These are phyloP conservation scores for Coemansia furcata DNA, from an alignment of 192 early-diverging fungal species.

Conservation along the genomic window DNA sequence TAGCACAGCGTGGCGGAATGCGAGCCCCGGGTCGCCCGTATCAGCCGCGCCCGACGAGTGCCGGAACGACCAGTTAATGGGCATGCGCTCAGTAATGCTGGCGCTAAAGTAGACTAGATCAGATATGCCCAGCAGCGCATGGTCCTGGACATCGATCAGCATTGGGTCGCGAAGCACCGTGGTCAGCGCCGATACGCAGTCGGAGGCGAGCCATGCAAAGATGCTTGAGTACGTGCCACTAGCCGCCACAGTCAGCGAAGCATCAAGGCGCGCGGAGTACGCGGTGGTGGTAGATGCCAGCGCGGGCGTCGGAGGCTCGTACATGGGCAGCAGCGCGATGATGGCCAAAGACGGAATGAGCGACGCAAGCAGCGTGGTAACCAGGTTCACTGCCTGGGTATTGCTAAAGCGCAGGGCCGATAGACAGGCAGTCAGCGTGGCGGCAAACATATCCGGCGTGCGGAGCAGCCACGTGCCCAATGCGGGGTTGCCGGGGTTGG, in stretches of 20 bases:
- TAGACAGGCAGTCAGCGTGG: constrained; percentile 10
- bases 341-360: constrained; percentile 26
- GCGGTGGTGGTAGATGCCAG: constrained; percentile 21
- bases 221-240: not conserved
- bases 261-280: constrained; percentile 17
- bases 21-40: constrained; percentile 18
- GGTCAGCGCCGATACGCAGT: not conserved
- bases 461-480: constrained; percentile 10
- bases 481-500: not conserved
- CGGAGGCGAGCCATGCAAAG: constrained; percentile 13
- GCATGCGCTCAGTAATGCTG: constrained; percentile 18
- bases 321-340: constrained; percentile 22
- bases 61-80: constrained; percentile 25
- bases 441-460: constrained; percentile 8
- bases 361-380: constrained; percentile 3
- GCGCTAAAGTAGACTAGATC: constrained; percentile 20
- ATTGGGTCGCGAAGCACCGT: constrained; percentile 15
- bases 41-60: constrained; percentile 15
- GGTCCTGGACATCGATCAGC: constrained; percentile 28
- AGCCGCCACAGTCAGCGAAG: not conserved
- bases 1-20: constrained; percentile 18
- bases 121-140: constrained; percentile 12
- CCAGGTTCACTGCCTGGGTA: constrained; percentile 11
- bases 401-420: constrained; percentile 16
- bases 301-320: constrained; percentile 29